A percentile compares a stretch with the other conserved stretches of the same genome.
These are phyloP conservation scores for Trichosporon coremiiforme DNA, from an alignment of 1,284 basidiomycete genomes.

Conservation along the genomic window DNA sequence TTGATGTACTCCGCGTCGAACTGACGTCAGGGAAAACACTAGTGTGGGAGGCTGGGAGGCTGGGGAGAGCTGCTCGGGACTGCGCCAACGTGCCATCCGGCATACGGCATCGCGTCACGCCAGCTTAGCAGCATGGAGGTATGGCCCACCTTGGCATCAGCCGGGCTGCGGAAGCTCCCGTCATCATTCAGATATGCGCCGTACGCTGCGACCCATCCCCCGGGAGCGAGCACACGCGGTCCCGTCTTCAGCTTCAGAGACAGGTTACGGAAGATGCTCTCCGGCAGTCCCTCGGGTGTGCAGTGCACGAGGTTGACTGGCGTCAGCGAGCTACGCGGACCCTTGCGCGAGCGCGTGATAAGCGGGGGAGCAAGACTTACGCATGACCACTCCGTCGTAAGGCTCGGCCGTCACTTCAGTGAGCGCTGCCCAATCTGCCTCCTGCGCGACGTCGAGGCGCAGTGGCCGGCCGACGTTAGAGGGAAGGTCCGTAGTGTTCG, in stretches of 20 bases:
- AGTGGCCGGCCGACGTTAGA: constrained; percentile 29
- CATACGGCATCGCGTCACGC: background rate
- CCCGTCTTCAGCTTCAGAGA: constrained; percentile 30
- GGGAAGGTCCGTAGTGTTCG: constrained; percentile 17
- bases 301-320: constrained; percentile 52
- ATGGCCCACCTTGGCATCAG: constrained; percentile 40
- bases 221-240: constrained; percentile 23
- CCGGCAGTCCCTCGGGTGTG: constrained; percentile 37
- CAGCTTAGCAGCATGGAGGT: background rate
- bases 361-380: constrained; percentile 24
- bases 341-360: background rate
- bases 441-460: constrained; percentile 33
- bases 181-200: constrained; percentile 46
- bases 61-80: background rate
- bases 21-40: constrained; percentile 27
- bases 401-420: background rate
- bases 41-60: background rate
- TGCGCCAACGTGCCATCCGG: background rate
- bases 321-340: constrained; percentile 19
- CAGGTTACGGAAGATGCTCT: constrained; percentile 44
- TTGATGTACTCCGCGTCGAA: constrained; percentile 44
- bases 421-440: constrained; percentile 33
- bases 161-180: constrained; percentile 40
- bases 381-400: constrained; percentile 37
- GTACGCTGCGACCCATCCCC: constrained; percentile 46